Base-by-base conservation (phyloP, 441 rosid genomes). In the Corymbia citriodora region DNA sequence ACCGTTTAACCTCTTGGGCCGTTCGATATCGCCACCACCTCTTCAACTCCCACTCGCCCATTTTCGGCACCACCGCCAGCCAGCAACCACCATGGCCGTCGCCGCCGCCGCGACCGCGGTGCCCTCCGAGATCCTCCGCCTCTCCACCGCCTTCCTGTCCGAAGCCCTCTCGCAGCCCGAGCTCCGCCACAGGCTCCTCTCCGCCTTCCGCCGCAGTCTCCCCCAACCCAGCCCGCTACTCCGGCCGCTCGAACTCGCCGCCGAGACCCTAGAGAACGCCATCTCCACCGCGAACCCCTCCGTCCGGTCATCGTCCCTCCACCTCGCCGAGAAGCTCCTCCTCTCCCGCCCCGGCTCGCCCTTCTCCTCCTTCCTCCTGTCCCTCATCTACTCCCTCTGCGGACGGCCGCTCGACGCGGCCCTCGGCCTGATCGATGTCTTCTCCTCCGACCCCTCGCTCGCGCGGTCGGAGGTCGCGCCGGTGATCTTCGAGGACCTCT, bases 391-490 rank as follows among this genome's bases (percentile, higher is more conserved):
- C 93, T 88, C 94, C 36, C 90, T 95, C 50, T 88, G 91, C 54
- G 55, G 94, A 48, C 94, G 92, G 40, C 95, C 96, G 45, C 33
- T 74, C 81, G 88, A 91, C 36, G 95, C 98, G 63, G 91, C 96
- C 74, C 59, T 92, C 36, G 54, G 81, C 27, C 93, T 95, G 49
- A 92, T 95, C 31, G 91, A 87, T 89, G 48, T 95, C 55, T 95
- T 95, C 93, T 72, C 45, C 63, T 85, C 91, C 33, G 94, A 95
- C 79, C 98, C 98, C 33, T 92, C 93, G 1, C 63, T 92, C 29
- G 94, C 96, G 9, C 91, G 97, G 40, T 93, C 96, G 19, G 96
- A 95, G 88, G 54, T 95, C n/a, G 94, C 95, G 21, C 95, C 95
- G 2, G 55, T 63, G 8, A 92, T 95, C 27, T 96, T 96, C 90